These are phyloP conservation scores for Starmerella khaoyaiensis DNA, from an alignment of 805 yeast species.

Conservation along the genomic window DNA sequence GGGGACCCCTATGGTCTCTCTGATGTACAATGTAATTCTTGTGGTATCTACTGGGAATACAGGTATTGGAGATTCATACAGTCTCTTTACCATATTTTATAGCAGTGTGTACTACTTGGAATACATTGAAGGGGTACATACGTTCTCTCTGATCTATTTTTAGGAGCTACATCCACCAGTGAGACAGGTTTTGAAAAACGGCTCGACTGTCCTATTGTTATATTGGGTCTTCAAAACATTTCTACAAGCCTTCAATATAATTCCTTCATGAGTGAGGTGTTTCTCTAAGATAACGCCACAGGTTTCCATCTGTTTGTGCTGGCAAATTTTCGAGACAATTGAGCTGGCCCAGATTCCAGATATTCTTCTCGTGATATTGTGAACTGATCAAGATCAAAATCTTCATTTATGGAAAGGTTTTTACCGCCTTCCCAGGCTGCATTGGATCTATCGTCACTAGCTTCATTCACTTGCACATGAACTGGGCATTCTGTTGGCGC, in stretches of 20 bases:
- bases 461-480: slow-evolving; percentile 26
- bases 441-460: no score
- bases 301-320: slow-evolving; percentile 8
- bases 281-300: slow-evolving; percentile 3
- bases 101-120: no score
- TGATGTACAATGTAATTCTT: slow-evolving; percentile 25
- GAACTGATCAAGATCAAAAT: slow-evolving; percentile 29
- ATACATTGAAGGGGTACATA: no score
- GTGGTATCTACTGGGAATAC: slow-evolving; percentile 26
- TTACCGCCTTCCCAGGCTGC: slow-evolving; percentile 51
- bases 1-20: slow-evolving; percentile 1
- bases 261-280: no score
- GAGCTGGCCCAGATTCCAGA: slow-evolving; percentile 56
- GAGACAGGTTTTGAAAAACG: no score
- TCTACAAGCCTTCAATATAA: no score
- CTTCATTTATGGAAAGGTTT: slow-evolving; percentile 30
- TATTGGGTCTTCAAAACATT: no score
- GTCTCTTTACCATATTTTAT: no score
- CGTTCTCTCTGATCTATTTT: no score
- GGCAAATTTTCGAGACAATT: slow-evolving; percentile 10
- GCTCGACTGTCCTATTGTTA: no score
- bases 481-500: slow-evolving; percentile 28
- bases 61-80: slow-evolving; percentile 10
- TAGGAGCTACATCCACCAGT: no score
- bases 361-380: slow-evolving; percentile 68